A percentile compares a stretch with the other conserved stretches of the same genome.
Evolutionary conservation across 208 protist species (phyloP).

Genomic region (Zelonia costaricensis): DNA sequence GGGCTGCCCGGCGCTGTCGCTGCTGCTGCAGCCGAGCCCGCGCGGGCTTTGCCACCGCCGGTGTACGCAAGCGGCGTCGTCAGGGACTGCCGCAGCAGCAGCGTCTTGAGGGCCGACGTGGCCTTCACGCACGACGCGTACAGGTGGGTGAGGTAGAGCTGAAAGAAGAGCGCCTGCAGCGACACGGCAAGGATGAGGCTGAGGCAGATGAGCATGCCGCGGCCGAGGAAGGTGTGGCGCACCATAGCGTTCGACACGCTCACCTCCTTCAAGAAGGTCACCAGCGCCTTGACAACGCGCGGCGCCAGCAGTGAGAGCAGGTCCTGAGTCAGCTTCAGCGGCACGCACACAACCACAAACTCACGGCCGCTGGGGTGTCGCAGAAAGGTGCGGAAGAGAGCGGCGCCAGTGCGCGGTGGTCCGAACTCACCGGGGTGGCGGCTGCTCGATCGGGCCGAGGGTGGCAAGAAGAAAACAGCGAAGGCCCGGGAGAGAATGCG

Average conservation of each 20-base stretch:
- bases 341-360: slow-evolving; percentile 64
- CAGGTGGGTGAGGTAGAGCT: slow-evolving; percentile 70
- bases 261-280: slow-evolving; percentile 55
- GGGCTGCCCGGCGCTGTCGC: not conserved
- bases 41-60: slow-evolving; percentile 1
- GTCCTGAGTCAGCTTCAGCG: slow-evolving; percentile 64
- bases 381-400: slow-evolving; percentile 67
- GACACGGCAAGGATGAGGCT: slow-evolving; percentile 47
- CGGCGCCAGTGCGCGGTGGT: not conserved
- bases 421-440: not conserved
- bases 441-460: not conserved
- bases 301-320: slow-evolving; percentile 46
- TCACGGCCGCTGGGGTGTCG: slow-evolving; percentile 59
- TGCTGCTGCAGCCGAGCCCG: not conserved
- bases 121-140: slow-evolving; percentile 59
- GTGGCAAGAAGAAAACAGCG: slow-evolving; percentile 42
- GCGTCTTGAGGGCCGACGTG: slow-evolving; percentile 49
- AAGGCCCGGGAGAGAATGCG: slow-evolving; percentile 35
- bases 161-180: slow-evolving; percentile 61
- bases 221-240: slow-evolving; percentile 29
- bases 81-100: slow-evolving; percentile 61
- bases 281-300: slow-evolving; percentile 46
- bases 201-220: slow-evolving; percentile 47
- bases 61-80: slow-evolving; percentile 41
- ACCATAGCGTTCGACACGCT: slow-evolving; percentile 20